Base-by-base conservation (phyloP, 345 rosid genomes). In the Camelina laxa region DNA sequence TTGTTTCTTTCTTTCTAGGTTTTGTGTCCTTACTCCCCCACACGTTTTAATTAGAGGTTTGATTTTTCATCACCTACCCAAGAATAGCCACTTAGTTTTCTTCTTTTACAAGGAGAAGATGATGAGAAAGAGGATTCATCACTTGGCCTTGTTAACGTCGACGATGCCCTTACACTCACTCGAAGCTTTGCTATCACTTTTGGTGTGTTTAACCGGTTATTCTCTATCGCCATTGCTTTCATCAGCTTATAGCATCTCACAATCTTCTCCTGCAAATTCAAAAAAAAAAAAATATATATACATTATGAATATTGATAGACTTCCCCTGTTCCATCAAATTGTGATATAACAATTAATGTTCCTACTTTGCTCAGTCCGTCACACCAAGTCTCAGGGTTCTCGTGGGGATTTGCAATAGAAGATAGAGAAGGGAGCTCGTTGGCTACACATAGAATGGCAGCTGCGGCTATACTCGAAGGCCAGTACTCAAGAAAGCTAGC, bases 391-490 rank as follows among this genome's bases (percentile, higher is more conserved):
- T 95, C 97, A 20, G 92, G 97, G 50, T 78, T 82, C 47, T 90
- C 97, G 3, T 92, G 91, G 0, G 89, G 92, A 75, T 80, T 83
- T 2, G 59, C 62, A 67, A 65, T 73, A 45, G 89, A 88, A 5
- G 97, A 80, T 80, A 92, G 72, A 61, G 83, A 87, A 63, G 97
- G 99, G 27, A 92, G 84, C 71, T 86, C 97, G 56, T 82, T 83
- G 38, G 97, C 97, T 22, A 91, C 97, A 39, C 88, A 92, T 2
- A 95, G 90, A 67, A 92, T 85, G 4, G 97, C 97, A 20, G 97
- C 96, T 3, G 91, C 99, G 8, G 97, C 99, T 73, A 90, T 89
- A 80, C 92, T 90, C 35, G 99, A 95, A 49, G 99, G 99, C 79
- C 92, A 55, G 59, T 89, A 83, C 84, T 88, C 96, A 12, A 90